Evolutionary conservation across 805 yeast species (phyloP), one percentile per base, ranked within the genome.

Genomic region (Ogataea degrootiae): DNA sequence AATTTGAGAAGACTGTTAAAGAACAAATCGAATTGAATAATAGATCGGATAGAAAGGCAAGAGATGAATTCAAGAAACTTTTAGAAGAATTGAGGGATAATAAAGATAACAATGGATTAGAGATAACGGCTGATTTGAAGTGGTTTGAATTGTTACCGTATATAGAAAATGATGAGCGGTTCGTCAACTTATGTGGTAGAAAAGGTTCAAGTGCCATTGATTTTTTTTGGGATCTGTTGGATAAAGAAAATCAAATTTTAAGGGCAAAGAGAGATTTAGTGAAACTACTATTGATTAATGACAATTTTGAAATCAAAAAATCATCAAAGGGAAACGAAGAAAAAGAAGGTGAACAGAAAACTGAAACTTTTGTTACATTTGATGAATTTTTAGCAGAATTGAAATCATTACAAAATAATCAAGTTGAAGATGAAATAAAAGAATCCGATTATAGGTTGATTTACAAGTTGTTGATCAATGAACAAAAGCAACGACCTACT

Each of bases 161-260:
- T 5, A 56, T 88, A 1, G 78, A 78, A 49, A 75, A 77, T 33
- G 85, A 83, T 50, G 71, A 70, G 41, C 67, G 79, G 15, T 89
- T 85, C 58, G 57, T 77, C 15, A 79, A 74, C 21, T 52, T 89
- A 35, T 72, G 89, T 47, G 96, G 95, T 0, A 74, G 90, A 45
- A 72, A 77, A 40, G 96, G 96, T 0, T 88, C 96, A 0, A 75
- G 82, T 1, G 85, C 96, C 0, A 59, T 83, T 38, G 96, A 89
- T 52, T 65, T 87, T 37, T 89, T 85, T 61, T 77, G 87, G 78
- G 96, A 90, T 61, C 57, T 76, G 0, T 73, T 85, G 3, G 90
- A 85, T 54, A 83, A 79, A 47, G 81, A 79, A 55, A 73, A 75
- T 34, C 76, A 81, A 45, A 58, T 72, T 1, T 60, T 86, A 40